Percentiles rank a stretch among this genome's conserved stretches.
phyloP scores from a whole-genome alignment of 768 basidiomycete genomes.

The Terana coerulea region DNA sequence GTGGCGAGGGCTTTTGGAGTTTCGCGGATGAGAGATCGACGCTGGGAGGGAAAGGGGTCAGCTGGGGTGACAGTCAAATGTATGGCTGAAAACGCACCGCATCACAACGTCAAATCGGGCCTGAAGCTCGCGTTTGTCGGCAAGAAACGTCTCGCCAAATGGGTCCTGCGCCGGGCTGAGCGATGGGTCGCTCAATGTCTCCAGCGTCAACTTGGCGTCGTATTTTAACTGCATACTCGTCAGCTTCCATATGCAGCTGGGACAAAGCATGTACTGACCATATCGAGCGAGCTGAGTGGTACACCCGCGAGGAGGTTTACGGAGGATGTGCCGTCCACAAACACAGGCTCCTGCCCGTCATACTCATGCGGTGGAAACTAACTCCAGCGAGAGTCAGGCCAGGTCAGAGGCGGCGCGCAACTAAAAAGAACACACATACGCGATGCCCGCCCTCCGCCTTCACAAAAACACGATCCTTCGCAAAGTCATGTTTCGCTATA shows the following conservation, averaged over 20 bases:
- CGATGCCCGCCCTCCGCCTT: conserved; percentile 51
- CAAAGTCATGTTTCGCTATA: conserved; percentile 71
- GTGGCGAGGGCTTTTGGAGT: conserved; percentile 39
- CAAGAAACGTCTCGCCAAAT: conserved; percentile 70
- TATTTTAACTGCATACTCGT: conserved; percentile 51
- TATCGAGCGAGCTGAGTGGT: conserved; percentile 70
- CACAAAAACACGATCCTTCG: conserved; percentile 51
- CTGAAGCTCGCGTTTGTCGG: conserved; percentile 59
- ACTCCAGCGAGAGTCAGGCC: conserved; percentile 6
- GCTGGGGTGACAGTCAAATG: neutral
- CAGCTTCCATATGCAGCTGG: neutral
- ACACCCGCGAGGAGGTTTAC: conserved; percentile 77
- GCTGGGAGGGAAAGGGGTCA: conserved; percentile 35
- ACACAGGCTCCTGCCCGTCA: conserved; percentile 45
- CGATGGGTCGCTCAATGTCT: conserved; percentile 48
- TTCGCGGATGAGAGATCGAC: conserved; percentile 52
- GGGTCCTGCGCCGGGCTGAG: conserved; percentile 43
- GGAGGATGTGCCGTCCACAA: conserved; percentile 76
- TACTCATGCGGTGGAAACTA: conserved; percentile 65
- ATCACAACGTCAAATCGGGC: conserved; percentile 74
- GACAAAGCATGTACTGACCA: conserved; percentile 44
- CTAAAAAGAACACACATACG: conserved; percentile 33
- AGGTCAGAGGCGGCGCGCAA: neutral
- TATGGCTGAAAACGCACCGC: conserved; percentile 44
- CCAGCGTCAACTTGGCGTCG: conserved; percentile 74